Conservation (phyloP, 495 filamentous ascomycete species). For the Penicillium longicatenatum region DNA sequence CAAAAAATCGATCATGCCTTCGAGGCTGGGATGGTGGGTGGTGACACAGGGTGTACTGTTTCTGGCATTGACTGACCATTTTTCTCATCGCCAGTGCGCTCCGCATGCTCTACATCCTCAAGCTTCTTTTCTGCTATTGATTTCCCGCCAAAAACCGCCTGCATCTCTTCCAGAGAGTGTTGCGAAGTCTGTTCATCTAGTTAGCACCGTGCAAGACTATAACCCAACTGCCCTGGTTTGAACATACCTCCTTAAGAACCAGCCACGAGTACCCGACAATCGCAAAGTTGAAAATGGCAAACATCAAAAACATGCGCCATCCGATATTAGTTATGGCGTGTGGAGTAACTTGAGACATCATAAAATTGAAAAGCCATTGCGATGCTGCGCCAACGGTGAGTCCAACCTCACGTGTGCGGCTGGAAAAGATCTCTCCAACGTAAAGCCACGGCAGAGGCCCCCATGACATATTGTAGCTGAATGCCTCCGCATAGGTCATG, state of each 20-base stretch:
- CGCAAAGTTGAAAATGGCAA: constrained; percentile 54
- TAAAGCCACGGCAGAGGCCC: constrained; percentile 41
- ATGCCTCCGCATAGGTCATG: constrained; percentile 52
- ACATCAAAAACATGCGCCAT: constrained; percentile 57
- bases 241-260: constrained; percentile 48
- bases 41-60: not conserved
- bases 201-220: not conserved
- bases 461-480: constrained; percentile 48
- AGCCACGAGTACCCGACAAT: constrained; percentile 48
- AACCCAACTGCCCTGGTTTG: not conserved
- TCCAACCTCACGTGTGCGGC: constrained; percentile 50
- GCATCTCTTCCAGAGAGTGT: constrained; percentile 42
- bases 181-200: constrained; percentile 26
- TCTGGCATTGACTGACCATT: not conserved
- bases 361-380: constrained; percentile 60
- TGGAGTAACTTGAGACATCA: constrained; percentile 55
- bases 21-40: not conserved
- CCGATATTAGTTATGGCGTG: constrained; percentile 52
- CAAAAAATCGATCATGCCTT: not conserved
- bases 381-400: constrained; percentile 50
- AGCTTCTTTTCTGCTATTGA: constrained; percentile 15
- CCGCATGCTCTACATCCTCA: constrained; percentile 11
- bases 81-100: not conserved
- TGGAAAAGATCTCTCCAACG: constrained; percentile 55
- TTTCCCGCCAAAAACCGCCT: constrained; percentile 33